Percentiles rank a stretch among this genome's conserved stretches.
Conservation (phyloP, 441 rosid species). For the Adansonia grandidieri region DNA sequence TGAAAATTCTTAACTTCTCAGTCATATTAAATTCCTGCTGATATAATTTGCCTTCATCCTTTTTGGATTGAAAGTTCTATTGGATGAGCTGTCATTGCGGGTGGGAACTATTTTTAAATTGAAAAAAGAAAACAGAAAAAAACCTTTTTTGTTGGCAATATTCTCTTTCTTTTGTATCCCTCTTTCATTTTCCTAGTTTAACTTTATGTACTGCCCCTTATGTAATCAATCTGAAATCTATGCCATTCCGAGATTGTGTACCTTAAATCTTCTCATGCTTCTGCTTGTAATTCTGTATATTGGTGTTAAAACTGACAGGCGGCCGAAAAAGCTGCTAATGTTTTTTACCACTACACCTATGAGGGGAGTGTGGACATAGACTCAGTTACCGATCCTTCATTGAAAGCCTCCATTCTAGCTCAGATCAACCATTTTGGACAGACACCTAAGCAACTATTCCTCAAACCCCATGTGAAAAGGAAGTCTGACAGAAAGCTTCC, state of each 20-base stretch:
- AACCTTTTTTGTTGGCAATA: background rate
- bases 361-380: slow-evolving; percentile 89
- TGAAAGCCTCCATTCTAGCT: slow-evolving; percentile 87
- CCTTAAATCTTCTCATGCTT: background rate
- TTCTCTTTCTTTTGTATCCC: background rate
- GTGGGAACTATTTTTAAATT: background rate
- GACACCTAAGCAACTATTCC: slow-evolving; percentile 85
- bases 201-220: background rate
- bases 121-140: background rate
- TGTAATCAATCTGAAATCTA: background rate
- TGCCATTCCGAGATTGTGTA: background rate
- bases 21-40: background rate
- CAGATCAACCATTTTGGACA: slow-evolving; percentile 90
- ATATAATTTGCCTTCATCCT: slow-evolving; percentile 11
- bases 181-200: background rate
- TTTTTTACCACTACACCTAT: slow-evolving; percentile 92
- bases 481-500: slow-evolving; percentile 73
- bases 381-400: slow-evolving; percentile 78
- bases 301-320: slow-evolving; percentile 58
- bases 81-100: background rate
- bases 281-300: slow-evolving; percentile 24
- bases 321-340: slow-evolving; percentile 84
- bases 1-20: slow-evolving; percentile 3
- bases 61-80: background rate
- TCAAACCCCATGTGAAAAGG: slow-evolving; percentile 72